Conservation (phyloP, 208 protist species). For the Acanthamoeba quina region DNA sequence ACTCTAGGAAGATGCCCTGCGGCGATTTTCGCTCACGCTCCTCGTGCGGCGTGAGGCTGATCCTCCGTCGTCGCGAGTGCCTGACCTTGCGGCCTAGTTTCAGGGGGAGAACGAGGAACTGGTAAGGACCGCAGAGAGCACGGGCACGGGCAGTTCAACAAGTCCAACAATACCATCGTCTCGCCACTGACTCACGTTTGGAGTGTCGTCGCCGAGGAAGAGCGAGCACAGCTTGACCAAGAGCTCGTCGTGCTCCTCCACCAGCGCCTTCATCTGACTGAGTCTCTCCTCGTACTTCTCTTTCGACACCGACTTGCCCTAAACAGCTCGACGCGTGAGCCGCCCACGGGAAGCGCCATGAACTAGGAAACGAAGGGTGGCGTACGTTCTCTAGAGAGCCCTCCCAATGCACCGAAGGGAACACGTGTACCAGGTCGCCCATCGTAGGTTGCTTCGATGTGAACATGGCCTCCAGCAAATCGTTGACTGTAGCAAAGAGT, state of each 20-base stretch:
- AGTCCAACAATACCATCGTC: not conserved
- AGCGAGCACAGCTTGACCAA: conserved; percentile 34
- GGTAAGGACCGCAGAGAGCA: not conserved
- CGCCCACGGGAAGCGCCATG: not conserved
- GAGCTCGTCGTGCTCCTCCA: conserved; percentile 31
- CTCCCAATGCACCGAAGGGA: not conserved
- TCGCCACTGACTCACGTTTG: not conserved
- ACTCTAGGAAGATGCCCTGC: not conserved
- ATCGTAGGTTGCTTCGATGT: not conserved
- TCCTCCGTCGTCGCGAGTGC: not conserved
- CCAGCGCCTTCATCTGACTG: not conserved
- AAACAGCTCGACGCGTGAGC: not conserved
- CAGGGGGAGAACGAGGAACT: not conserved
- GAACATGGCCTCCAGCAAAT: conserved; percentile 36
- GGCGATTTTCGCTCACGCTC: conserved; percentile 3
- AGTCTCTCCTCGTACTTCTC: conserved; percentile 23
- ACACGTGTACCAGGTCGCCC: not conserved
- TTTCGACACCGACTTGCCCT: not conserved
- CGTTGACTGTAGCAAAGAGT: conserved; percentile 28
- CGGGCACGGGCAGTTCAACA: not conserved
- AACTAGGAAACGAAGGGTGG: not conserved
- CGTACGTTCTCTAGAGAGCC: not conserved
- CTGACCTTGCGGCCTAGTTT: not conserved
- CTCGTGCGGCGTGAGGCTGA: conserved; percentile 2
- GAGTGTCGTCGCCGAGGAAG: conserved; percentile 12